Evolutionary conservation across 1,139 yeast species (phyloP), one percentile per base, ranked within the genome.

Genomic region (Maudiozyma humilis): DNA sequence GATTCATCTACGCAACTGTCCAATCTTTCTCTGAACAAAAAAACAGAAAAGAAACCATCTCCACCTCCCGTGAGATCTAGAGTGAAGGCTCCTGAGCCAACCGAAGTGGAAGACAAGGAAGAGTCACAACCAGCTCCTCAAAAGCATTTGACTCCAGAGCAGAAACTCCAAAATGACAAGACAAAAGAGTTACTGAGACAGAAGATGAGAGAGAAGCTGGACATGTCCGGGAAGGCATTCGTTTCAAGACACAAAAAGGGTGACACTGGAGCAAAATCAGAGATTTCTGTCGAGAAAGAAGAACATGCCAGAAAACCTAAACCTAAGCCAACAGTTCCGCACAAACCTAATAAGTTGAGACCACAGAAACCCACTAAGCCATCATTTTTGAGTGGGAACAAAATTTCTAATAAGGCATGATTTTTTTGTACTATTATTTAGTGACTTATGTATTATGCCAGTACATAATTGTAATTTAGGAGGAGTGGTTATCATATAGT

Each of bases 311-410:
- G 23, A 25, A 19, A 35, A 1, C 2, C 34, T 16, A 20, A 35
- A n/a, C 19, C 37, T 7, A 40, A 27, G 19, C 38, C 34, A n/a
- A 44, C 39, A n/a, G 52, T 54, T 12, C 57, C 60, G 5, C 47
- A 52, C 6, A 57, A 57, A 40, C 60, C 59, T 2, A 53, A 47
- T 3, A 56, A 52, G 45, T 40, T 56, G 38, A 53, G 51, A 32
- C 59, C 58, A 4, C 50, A 51, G 32, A 52, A 48, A 10, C 62
- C 64, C 12, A 41, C 51, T 23, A 59, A 59, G 47, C 63, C 64
- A n/a, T 45, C 53, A 4, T 51, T 49, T 42, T 48, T 55, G n/a
- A 41, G 49, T 17, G 52, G 51, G 16, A 50, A 44, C 40, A 49
- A 44, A 27, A 32, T 47, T 7, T 38, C 31, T 3, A 35, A 35